Conservation (phyloP, 805 yeast species). For the Candida nonsorbophila region DNA sequence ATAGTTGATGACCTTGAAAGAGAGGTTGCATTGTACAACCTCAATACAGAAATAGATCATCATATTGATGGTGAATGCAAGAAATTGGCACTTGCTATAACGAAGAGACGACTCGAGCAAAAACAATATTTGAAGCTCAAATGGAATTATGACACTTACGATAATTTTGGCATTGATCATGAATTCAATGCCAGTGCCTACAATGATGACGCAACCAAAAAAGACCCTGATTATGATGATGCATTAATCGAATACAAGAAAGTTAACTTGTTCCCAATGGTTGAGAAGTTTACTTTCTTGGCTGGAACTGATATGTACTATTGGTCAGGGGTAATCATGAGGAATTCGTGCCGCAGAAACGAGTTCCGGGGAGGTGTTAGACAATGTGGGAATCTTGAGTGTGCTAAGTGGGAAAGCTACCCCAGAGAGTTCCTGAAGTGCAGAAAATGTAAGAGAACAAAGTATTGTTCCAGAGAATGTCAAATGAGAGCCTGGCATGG, state of each 20-base stretch:
- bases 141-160: constrained; percentile 38
- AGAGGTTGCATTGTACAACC: constrained; percentile 25
- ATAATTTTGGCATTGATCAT: constrained; percentile 34
- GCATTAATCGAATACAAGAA: constrained; percentile 41
- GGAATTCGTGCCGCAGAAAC: constrained; percentile 90
- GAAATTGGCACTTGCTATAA: constrained; percentile 23
- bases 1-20: constrained; percentile 24
- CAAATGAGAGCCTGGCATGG: constrained; percentile 89
- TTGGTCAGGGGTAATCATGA: constrained; percentile 98
- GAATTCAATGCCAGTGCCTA: constrained; percentile 10
- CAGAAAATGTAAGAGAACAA: constrained; percentile 88
- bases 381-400: constrained; percentile 89
- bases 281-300: constrained; percentile 77
- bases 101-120: constrained; percentile 26
- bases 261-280: constrained; percentile 80
- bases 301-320: constrained; percentile 79
- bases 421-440: constrained; percentile 95
- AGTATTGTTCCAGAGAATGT: constrained; percentile 89
- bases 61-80: constrained; percentile 28
- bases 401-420: constrained; percentile 90
- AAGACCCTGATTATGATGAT: constrained; percentile 31
- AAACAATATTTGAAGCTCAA: constrained; percentile 23
- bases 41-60: constrained; percentile 27
- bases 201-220: constrained; percentile 4
- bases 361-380: constrained; percentile 84